Evolutionary conservation across 257 asterid genomes (phyloP).

Genomic region (Leptodermis oblonga): DNA sequence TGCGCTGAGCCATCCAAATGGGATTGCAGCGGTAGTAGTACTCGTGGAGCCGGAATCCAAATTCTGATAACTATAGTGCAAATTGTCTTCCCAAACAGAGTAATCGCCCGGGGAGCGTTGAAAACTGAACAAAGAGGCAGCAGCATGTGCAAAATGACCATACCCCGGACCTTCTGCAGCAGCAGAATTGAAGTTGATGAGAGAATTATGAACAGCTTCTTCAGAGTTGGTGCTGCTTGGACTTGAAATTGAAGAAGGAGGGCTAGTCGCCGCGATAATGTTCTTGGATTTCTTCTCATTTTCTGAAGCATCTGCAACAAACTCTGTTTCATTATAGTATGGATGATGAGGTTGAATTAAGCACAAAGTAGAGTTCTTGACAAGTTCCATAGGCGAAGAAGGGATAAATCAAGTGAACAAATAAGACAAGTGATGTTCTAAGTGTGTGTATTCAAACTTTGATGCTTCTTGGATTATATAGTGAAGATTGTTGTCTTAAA

Average conservation of each 20-base stretch:
- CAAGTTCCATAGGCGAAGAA: conserved; percentile 41
- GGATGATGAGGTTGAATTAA: conserved; percentile 52
- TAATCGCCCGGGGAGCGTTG: conserved; percentile 43
- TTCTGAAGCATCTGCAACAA: conserved; percentile 27
- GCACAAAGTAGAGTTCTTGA: conserved; percentile 45
- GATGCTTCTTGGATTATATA: conserved; percentile 20
- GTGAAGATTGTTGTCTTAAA: conserved; percentile 3
- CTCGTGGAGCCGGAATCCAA: conserved; percentile 23
- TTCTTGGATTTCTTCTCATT: conserved; percentile 32
- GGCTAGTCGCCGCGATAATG: conserved; percentile 37
- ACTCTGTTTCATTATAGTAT: conserved; percentile 48
- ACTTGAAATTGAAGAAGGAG: conserved; percentile 68
- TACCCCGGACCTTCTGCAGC: conserved; percentile 26
- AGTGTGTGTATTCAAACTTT: conserved; percentile 26
- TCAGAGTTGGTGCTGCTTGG: conserved; percentile 78
- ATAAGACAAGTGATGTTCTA: not conserved
- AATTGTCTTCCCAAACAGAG: conserved; percentile 54
- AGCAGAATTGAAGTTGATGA: conserved; percentile 44
- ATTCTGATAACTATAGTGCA: conserved; percentile 25
- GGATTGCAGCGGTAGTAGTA: conserved; percentile 21
- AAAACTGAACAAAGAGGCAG: conserved; percentile 58
- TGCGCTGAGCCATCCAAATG: conserved; percentile 49
- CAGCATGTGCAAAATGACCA: conserved; percentile 29
- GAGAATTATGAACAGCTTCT: conserved; percentile 49
- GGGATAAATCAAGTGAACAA: not conserved